Conservation (phyloP, 805 yeast genomes). For the Debaryomyces maramus region DNA sequence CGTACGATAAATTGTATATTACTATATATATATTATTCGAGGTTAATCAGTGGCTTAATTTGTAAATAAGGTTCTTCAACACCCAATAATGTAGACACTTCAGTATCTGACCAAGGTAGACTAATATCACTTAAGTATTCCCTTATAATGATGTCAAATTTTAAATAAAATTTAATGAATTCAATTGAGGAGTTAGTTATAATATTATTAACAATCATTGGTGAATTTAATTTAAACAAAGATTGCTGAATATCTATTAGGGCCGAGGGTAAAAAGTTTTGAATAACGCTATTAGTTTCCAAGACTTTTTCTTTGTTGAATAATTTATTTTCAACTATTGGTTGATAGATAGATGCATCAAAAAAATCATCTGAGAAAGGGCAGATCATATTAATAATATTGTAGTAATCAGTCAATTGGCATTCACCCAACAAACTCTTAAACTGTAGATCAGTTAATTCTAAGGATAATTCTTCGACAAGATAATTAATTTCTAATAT, state of each 20-base stretch:
- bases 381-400: conserved; percentile 70
- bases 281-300: conserved; percentile 46
- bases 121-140: conserved; percentile 34
- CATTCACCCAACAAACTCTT: conserved; percentile 50
- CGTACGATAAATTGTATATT: conserved; percentile 5
- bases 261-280: conserved; percentile 58
- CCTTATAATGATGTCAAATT: conserved; percentile 34
- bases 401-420: conserved; percentile 57
- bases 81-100: conserved; percentile 71
- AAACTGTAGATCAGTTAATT: conserved; percentile 48
- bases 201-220: conserved; percentile 58
- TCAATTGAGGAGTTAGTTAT: conserved; percentile 48
- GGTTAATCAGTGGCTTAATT: background rate
- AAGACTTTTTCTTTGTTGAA: conserved; percentile 47
- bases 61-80: conserved; percentile 42
- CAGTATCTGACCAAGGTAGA: conserved; percentile 56
- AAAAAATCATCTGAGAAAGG: conserved; percentile 58
- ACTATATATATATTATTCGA: conserved; percentile 5
- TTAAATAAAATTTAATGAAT: conserved; percentile 49
- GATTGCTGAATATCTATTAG: conserved; percentile 59
- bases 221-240: conserved; percentile 59
- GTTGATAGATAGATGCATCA: conserved; percentile 63
- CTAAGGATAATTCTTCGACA: conserved; percentile 35
- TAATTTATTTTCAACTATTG: conserved; percentile 60
- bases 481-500: conserved; percentile 32